These are phyloP conservation scores for Withania somnifera DNA, from an alignment of 305 asterid species.

Conservation along the genomic window DNA sequence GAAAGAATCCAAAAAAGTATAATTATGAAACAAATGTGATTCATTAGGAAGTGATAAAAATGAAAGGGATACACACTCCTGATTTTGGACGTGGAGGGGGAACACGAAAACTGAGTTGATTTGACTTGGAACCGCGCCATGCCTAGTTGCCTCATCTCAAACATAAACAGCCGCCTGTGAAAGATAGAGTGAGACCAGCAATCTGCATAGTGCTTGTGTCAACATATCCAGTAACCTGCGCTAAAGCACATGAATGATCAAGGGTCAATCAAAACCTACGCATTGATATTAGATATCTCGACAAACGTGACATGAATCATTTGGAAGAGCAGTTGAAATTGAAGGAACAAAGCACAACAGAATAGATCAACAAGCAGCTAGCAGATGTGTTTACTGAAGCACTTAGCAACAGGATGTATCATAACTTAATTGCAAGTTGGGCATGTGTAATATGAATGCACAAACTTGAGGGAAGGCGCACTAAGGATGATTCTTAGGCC, in stretches of 20 bases:
- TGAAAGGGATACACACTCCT: background rate
- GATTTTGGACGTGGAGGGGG: background rate
- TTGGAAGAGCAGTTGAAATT: background rate
- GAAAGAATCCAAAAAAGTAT: background rate
- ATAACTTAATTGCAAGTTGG: too few relatives aligned
- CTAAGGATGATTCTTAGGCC: background rate
- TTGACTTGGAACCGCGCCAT: background rate
- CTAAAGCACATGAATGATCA: background rate
- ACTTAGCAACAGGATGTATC: too few relatives aligned
- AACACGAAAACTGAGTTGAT: background rate
- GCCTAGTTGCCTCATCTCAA: background rate
- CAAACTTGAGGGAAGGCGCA: background rate
- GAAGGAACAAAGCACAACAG: background rate
- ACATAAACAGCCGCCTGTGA: conserved; percentile 49
- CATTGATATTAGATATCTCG: background rate
- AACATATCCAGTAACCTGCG: conserved; percentile 62
- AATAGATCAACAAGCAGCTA: background rate
- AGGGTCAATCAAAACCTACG: too few relatives aligned
- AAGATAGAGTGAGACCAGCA: conserved; percentile 72
- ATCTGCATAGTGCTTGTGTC: conserved; percentile 31
- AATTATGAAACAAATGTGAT: background rate
- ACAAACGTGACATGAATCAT: background rate
- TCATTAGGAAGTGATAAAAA: background rate
- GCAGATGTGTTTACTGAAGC: background rate
- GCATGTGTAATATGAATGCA: background rate